Evolutionary conservation across 257 asterid species (phyloP), one percentile per base, ranked within the genome.

Genomic region (Datura wrightii): DNA sequence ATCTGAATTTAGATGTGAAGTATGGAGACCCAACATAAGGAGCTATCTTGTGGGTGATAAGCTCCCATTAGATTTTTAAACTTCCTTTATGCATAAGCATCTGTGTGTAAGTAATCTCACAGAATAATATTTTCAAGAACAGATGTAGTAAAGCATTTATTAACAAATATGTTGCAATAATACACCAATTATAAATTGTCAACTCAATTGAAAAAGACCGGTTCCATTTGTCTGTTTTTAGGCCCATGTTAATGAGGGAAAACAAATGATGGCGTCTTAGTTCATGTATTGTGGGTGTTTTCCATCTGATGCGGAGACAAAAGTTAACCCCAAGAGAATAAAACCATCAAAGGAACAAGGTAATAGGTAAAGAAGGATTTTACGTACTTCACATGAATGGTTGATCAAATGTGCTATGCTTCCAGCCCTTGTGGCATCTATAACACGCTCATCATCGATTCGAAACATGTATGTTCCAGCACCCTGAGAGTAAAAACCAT

Each of bases 391-490:
- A 76, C 99, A 97, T 31, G 99, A 94, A 90, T 97, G 99, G 89
- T 97, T 97, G 83, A 97, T 95, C 93, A 97, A 89, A 86, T 97
- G 98, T 37, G 99, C 99, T 54, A 95, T 97, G 90, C 99, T 93
- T 85, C 99, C 99, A 0, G 97, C 97, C 87, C 93, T 92, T 89
- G 99, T 97, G 84, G 99, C 99, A 89, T 97, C 99, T 83, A 95
- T 90, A 42, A 97, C 99, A 82, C 95, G 96, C 70, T 92, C 91
- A 85, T 95, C 98, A 87, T 94, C 97, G 83, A 97, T 90, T 71
- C 99, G 91, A 74, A 97, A 97, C 99, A 97, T 95, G 88, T 97
- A 97, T 46, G 99, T 97, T 86, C 99, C 99, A 89, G 99, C 99
- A 84, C 99, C 99, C 99, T 97, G 94, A 86, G 80, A 3, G 71